These are phyloP conservation scores for Euphorbia tirucalli DNA, from an alignment of 345 rosid species.

Conservation along the genomic window DNA sequence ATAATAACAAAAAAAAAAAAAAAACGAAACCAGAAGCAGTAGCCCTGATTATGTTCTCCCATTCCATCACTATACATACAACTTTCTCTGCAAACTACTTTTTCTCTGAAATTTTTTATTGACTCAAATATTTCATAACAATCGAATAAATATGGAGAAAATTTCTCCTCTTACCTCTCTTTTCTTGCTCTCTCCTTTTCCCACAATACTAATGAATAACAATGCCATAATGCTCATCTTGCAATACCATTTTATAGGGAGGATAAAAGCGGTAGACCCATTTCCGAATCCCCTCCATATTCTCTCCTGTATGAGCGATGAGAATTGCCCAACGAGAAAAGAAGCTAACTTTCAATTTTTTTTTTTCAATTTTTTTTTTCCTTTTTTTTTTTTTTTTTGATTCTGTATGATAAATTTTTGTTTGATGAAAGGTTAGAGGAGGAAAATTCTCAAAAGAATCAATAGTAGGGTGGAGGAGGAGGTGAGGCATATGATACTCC, in stretches of 20 bases:
- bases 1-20: constrained; percentile 36
- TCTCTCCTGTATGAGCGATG: constrained; percentile 38
- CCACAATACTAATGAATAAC: constrained; percentile 1
- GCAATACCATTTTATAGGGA: constrained; percentile 2
- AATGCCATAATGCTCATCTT: neutral
- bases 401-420: neutral
- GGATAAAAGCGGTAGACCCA: constrained; percentile 12
- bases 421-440: constrained; percentile 41
- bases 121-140: constrained; percentile 50
- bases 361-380: too few relatives aligned
- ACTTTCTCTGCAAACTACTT: constrained; percentile 42
- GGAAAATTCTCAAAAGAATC: constrained; percentile 65
- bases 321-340: constrained; percentile 42
- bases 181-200: constrained; percentile 1
- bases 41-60: constrained; percentile 31
- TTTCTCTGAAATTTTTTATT: constrained; percentile 40
- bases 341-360: constrained; percentile 12
- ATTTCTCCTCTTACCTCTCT: constrained; percentile 50
- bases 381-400: neutral
- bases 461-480: constrained; percentile 96
- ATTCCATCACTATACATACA: constrained; percentile 63
- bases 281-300: constrained; percentile 12
- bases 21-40: constrained; percentile 36
- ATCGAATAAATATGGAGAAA: constrained; percentile 52
- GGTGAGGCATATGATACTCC: constrained; percentile 96